A percentile compares a stretch with the other conserved stretches of the same genome.
Conservation (phyloP, 2,329 filamentous ascomycete genomes). For the Fusarium drepaniforme region DNA sequence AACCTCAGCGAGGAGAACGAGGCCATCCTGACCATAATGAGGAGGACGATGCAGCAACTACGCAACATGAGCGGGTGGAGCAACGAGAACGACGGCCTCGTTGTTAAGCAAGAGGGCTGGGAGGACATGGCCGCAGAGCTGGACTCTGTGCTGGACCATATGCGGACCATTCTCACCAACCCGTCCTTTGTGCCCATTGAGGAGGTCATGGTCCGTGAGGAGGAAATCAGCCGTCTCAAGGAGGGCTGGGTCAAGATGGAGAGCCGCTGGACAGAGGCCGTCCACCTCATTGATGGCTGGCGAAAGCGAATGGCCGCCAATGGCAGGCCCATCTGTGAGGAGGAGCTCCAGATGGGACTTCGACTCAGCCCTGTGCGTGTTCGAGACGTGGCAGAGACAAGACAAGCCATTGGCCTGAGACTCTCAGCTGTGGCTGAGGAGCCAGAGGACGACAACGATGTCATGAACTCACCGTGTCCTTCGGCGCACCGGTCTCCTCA, state of each 20-base stretch:
- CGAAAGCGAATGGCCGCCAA: slow-evolving; percentile 81
- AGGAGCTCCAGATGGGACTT: slow-evolving; percentile 76
- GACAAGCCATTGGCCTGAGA: slow-evolving; percentile 51
- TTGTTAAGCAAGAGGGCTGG: slow-evolving; percentile 54
- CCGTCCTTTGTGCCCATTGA: slow-evolving; percentile 96
- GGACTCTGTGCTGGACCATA: slow-evolving; percentile 81
- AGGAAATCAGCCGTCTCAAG: slow-evolving; percentile 86
- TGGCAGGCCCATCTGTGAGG: slow-evolving; percentile 76
- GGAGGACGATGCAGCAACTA: slow-evolving; percentile 77
- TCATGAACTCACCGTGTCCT: slow-evolving; percentile 46
- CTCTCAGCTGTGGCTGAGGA: slow-evolving; percentile 64
- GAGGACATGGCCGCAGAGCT: slow-evolving; percentile 82
- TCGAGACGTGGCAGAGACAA: slow-evolving; percentile 62
- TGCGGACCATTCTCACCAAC: slow-evolving; percentile 89
- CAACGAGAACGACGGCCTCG: slow-evolving; percentile 50
- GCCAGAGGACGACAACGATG: slow-evolving; percentile 48
- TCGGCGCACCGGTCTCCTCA: slow-evolving; percentile 31
- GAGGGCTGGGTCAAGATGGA: slow-evolving; percentile 96
- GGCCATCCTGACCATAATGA: slow-evolving; percentile 77
- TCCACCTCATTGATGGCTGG: slow-evolving; percentile 93
- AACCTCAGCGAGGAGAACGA: slow-evolving; percentile 94
- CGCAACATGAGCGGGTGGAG: slow-evolving; percentile 74
- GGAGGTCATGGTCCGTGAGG: slow-evolving; percentile 91
- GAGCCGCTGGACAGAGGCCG: slow-evolving; percentile 87
- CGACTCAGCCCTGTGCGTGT: slow-evolving; percentile 71